Percentiles rank a stretch among this genome's conserved stretches.
Conservation (phyloP, 2,329 filamentous ascomycete species). For the Septoria petroselini region DNA sequence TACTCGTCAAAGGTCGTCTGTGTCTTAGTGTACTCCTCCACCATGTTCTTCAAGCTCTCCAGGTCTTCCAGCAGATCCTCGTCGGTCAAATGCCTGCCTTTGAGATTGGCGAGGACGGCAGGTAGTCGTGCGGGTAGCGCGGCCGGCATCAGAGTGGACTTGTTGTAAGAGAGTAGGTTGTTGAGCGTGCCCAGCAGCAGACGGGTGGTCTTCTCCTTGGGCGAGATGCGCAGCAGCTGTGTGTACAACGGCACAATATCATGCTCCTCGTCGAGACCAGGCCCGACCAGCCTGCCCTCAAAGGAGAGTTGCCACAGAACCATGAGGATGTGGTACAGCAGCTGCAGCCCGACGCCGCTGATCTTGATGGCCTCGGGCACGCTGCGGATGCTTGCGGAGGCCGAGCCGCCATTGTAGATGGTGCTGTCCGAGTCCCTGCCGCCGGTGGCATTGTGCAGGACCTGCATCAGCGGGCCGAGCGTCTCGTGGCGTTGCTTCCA, state of each 20-base stretch:
- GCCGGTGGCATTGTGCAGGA: constrained; percentile 71
- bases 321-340: constrained; percentile 89
- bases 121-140: constrained; percentile 83
- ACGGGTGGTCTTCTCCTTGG: constrained; percentile 96
- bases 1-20: constrained; percentile 67
- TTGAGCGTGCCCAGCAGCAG: constrained; percentile 83
- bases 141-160: constrained; percentile 67
- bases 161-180: constrained; percentile 78
- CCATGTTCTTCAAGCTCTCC: constrained; percentile 54
- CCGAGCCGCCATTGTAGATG: constrained; percentile 48
- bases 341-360: constrained; percentile 79
- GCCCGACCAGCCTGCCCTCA: constrained; percentile 67
- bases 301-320: constrained; percentile 97
- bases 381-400: constrained; percentile 42
- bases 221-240: constrained; percentile 85
- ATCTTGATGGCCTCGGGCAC: constrained; percentile 63
- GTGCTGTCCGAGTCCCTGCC: constrained; percentile 66
- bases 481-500: constrained; percentile 90
- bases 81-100: constrained; percentile 51
- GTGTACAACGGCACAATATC: constrained; percentile 89
- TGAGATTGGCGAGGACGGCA: constrained; percentile 56
- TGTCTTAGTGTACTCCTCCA: constrained; percentile 78
- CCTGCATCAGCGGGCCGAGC: constrained; percentile 73
- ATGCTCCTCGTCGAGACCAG: constrained; percentile 85
- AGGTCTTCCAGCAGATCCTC: constrained; percentile 54